Evolutionary conservation across 1,284 basidiomycete genomes (phyloP).

Genomic region (Macrocystidia cucumis): DNA sequence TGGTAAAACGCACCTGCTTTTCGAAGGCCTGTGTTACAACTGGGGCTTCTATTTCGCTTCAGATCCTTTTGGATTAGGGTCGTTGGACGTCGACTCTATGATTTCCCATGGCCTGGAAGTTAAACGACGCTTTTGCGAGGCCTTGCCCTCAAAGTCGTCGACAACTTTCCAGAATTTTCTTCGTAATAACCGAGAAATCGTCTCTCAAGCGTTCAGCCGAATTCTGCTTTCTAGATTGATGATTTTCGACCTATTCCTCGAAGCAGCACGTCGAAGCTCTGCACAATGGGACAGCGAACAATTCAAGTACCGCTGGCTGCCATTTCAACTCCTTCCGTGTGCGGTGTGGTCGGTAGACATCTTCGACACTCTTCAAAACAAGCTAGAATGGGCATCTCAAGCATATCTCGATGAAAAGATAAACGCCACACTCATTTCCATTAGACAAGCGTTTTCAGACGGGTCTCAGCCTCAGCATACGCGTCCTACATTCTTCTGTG

Average conservation of each 20-base stretch:
- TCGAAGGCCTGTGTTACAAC: conserved; percentile 32
- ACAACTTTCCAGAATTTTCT: conserved; percentile 21
- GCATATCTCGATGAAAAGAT: conserved; percentile 21
- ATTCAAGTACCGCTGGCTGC: conserved; percentile 27
- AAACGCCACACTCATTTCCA: conserved; percentile 19
- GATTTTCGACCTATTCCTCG: conserved; percentile 27
- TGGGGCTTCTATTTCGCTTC: conserved; percentile 40
- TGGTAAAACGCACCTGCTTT: conserved; percentile 31
- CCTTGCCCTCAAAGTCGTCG: conserved; percentile 20
- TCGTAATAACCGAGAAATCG: conserved; percentile 24
- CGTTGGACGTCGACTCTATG: conserved; percentile 28
- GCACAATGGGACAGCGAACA: conserved; percentile 6
- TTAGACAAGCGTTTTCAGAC: no score
- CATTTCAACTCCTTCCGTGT: conserved; percentile 29
- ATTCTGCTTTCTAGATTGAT: conserved; percentile 28
- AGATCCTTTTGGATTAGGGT: conserved; percentile 30
- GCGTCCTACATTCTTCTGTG: conserved; percentile 32
- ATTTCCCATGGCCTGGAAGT: conserved; percentile 25
- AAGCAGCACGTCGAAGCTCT: conserved; percentile 21
- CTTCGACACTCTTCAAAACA: conserved; percentile 26
- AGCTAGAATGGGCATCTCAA: conserved; percentile 19
- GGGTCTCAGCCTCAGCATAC: no score
- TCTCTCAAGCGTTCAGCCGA: conserved; percentile 23
- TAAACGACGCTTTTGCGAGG: conserved; percentile 18
- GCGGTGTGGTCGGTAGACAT: conserved; percentile 27